Base-by-base conservation (phyloP, 2,329 filamentous ascomycete species). In the Cadophora sp. region DNA sequence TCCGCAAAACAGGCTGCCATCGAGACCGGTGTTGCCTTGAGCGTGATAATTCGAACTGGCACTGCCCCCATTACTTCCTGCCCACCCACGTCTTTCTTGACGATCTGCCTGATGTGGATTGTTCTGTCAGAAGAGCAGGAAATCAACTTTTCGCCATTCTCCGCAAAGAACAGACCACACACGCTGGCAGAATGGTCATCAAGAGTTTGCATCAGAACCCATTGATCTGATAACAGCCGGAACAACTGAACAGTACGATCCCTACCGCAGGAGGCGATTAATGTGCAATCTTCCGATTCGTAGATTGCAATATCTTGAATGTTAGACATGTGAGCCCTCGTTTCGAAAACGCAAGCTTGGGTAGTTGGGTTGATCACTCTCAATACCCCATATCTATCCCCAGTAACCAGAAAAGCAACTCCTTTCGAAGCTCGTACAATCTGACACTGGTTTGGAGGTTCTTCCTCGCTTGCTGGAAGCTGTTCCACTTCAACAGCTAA, bases 211-310 rank as follows among this genome's bases (percentile, higher is more conserved):
- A 97, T 87, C 66, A 97, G 86, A 66, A 91, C 87, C 78, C 96
- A 91, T 2, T 79, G 80, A 2, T 87, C 85, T 14, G 79, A 82
- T 1, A 81, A 80, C 27, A 83, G 83, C 30, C 84, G 83, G 76
- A 97, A 98, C n/a, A 99, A 81, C 77, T 99, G 96, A 0, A 95
- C 87, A n/a, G 91, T 97, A 60, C 96, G 90, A 79, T 99, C 96
- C 71, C 96, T 87, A 43, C 93, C 92, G 76, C 91, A 94, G 13
- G 90, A 94, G 20, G 92, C 95, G 72, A 98, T 83, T 55, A 97
- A 82, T 43, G 88, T 85, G 56, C 81, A 83, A 0, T 85, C 82
- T 0, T 85, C 83, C 53, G 84, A 83, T 72, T 92, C 87, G 73
- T 89, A 88, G 4, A 96, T 83, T 22, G 90, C 87, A 72, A 98